A percentile compares a stretch with the other conserved stretches of the same genome.
Evolutionary conservation across 1,139 yeast genomes (phyloP).

Genomic region (Pneumocystis canis): DNA sequence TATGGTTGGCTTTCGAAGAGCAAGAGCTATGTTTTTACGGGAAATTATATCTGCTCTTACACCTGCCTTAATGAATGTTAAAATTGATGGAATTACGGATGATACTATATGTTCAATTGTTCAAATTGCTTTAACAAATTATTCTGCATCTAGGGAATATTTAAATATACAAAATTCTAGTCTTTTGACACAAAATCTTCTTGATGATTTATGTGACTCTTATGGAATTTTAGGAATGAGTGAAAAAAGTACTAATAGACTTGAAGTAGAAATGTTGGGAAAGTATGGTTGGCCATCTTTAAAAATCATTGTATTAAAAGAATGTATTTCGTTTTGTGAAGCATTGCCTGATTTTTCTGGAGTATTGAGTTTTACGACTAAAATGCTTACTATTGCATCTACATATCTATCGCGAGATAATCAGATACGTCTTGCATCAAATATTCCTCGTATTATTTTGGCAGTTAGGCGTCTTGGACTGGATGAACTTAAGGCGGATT

Average conservation of each 20-base stretch:
- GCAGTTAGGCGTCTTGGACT: slow-evolving; percentile 21
- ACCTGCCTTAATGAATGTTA: slow-evolving; percentile 28
- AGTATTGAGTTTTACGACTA: slow-evolving; percentile 35
- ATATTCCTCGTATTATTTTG: slow-evolving; percentile 22
- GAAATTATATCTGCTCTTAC: slow-evolving; percentile 40
- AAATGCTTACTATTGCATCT: slow-evolving; percentile 31
- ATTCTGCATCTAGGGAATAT: slow-evolving; percentile 1
- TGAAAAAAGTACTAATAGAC: slow-evolving; percentile 4
- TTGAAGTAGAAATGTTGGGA: slow-evolving; percentile 11
- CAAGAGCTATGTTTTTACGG: slow-evolving; percentile 54
- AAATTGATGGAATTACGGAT: slow-evolving; percentile 17
- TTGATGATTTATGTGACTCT: slow-evolving; percentile 22
- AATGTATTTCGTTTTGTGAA: slow-evolving; percentile 43
- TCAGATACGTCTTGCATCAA: slow-evolving; percentile 27
- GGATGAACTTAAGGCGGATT: slow-evolving; percentile 25
- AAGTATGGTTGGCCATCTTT: slow-evolving; percentile 41
- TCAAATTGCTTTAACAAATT: slow-evolving; percentile 7
- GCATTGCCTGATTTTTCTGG: slow-evolving; percentile 35
- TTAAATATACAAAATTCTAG: neutral
- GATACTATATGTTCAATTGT: slow-evolving; percentile 16
- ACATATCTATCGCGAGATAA: slow-evolving; percentile 39
- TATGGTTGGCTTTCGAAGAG: slow-evolving; percentile 47
- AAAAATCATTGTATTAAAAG: slow-evolving; percentile 41
- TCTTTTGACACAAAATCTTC: slow-evolving; percentile 12
- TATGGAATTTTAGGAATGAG: slow-evolving; percentile 17